Percentiles rank a stretch among this genome's conserved stretches.
Conservation (phyloP, 495 filamentous ascomycete genomes). For the Hyphodiscus hymeniophilus region DNA sequence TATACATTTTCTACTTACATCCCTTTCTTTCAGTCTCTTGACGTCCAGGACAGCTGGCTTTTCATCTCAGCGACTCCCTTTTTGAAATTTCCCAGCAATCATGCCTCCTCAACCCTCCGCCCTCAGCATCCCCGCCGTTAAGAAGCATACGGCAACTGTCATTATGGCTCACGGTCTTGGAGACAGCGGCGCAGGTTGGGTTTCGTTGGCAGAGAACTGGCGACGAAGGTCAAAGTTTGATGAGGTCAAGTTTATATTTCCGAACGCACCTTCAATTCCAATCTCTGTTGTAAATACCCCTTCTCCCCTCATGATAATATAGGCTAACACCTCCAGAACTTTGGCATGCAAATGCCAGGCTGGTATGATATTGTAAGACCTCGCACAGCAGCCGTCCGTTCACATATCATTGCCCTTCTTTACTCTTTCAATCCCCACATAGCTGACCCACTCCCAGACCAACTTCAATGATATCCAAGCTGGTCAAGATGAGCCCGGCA, state of each 20-base stretch:
- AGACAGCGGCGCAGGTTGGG: constrained; percentile 72
- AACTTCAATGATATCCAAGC: constrained; percentile 19
- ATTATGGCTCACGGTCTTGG: constrained; percentile 92
- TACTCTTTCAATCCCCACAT: neutral
- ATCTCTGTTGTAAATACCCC: constrained; percentile 65
- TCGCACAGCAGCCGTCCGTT: constrained; percentile 22
- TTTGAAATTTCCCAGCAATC: neutral
- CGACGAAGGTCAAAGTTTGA: constrained; percentile 74
- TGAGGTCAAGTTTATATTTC: constrained; percentile 87
- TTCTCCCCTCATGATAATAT: neutral
- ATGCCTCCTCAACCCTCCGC: constrained; percentile 29
- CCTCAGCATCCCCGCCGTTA: constrained; percentile 78
- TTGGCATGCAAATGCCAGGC: constrained; percentile 77
- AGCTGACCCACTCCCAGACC: constrained; percentile 7
- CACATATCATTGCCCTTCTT: constrained; percentile 3
- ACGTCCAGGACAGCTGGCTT: no score
- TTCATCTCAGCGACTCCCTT: constrained; percentile 10
- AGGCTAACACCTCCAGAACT: constrained; percentile 44
- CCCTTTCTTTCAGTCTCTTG: neutral
- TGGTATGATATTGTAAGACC: constrained; percentile 83
- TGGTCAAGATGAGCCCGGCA: constrained; percentile 70
- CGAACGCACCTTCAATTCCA: constrained; percentile 84
- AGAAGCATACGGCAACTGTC: constrained; percentile 85
- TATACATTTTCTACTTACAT: neutral
- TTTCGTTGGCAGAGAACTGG: constrained; percentile 80